Percentiles rank a stretch among this genome's conserved stretches.
Conservation (phyloP, 2,329 filamentous ascomycete species). For the Penicillium sp. region DNA sequence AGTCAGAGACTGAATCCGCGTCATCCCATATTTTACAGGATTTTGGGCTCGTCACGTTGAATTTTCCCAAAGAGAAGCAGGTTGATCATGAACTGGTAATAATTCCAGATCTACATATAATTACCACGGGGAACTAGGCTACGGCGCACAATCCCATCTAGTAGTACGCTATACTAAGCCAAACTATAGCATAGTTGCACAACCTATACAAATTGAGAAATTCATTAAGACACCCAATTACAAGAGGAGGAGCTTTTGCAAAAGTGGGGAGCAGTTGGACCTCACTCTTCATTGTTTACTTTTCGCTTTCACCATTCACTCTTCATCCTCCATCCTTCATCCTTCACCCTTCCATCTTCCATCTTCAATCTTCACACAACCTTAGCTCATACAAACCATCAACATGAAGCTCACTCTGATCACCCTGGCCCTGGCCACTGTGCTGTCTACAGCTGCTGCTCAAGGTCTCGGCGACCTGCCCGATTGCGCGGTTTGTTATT, state of each 20-base stretch:
- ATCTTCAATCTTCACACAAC: neutral
- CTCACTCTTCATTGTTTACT: neutral
- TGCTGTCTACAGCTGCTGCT: slow-evolving; percentile 46
- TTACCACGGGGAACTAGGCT: neutral
- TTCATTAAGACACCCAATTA: neutral
- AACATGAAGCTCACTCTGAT: slow-evolving; percentile 50
- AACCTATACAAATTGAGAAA: slow-evolving; percentile 2
- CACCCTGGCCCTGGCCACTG: slow-evolving; percentile 50
- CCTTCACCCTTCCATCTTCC: too few relatives aligned
- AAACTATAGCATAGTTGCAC: neutral
- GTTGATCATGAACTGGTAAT: too few relatives aligned
- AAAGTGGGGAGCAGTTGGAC: slow-evolving; percentile 1
- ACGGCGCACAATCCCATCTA: neutral
- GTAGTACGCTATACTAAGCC: neutral
- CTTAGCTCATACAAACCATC: slow-evolving; percentile 5
- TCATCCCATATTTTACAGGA: too few relatives aligned
- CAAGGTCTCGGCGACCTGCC: slow-evolving; percentile 47
- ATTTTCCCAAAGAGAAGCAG: too few relatives aligned
- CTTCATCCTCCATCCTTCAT: too few relatives aligned
- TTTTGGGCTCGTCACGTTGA: too few relatives aligned
- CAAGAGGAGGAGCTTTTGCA: neutral
- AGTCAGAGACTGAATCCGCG: too few relatives aligned
- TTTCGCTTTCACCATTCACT: too few relatives aligned
- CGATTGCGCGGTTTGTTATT: slow-evolving; percentile 51
- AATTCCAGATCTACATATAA: neutral